Evolutionary conservation across 176 grass and related monocot genomes (phyloP).

Genomic region (Carex myosuroides): DNA sequence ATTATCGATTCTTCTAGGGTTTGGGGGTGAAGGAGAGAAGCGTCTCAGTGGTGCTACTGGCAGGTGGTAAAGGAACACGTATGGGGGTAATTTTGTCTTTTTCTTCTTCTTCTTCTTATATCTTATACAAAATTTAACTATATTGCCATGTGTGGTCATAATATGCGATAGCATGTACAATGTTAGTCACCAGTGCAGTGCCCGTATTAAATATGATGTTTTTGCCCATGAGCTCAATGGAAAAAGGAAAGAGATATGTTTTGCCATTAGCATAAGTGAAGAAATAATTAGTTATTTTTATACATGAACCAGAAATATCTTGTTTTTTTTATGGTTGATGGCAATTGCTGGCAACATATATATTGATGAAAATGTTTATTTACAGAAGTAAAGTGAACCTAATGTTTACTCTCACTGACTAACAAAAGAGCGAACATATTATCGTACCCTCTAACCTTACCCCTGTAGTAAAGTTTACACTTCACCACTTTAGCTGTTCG

Average conservation of each 20-base stretch:
- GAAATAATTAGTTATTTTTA: neutral
- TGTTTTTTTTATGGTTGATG: neutral
- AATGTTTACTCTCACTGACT: too few relatives aligned
- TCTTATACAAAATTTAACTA: neutral
- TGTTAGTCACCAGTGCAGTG: neutral
- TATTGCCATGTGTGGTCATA: neutral
- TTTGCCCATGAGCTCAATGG: neutral
- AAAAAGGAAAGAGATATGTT: neutral
- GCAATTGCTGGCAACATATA: too few relatives aligned
- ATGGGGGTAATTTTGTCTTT: constrained; percentile 61
- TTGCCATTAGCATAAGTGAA: neutral
- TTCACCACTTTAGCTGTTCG: too few relatives aligned
- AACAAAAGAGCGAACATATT: too few relatives aligned
- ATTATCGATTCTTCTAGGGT: constrained; percentile 24
- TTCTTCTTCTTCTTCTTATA: constrained; percentile 4
- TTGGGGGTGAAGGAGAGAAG: constrained; percentile 62
- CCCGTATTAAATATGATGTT: neutral
- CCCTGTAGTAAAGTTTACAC: too few relatives aligned
- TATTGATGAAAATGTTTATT: too few relatives aligned
- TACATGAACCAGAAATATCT: neutral
- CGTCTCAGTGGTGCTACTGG: constrained; percentile 85
- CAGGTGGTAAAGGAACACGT: constrained; percentile 77
- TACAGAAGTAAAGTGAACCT: too few relatives aligned
- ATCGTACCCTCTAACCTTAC: too few relatives aligned
- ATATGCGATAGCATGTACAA: neutral